Percentiles rank a stretch among this genome's conserved stretches.
Evolutionary conservation across 345 rosid genomes (phyloP).

Genomic region (Corchorus capsularis): DNA sequence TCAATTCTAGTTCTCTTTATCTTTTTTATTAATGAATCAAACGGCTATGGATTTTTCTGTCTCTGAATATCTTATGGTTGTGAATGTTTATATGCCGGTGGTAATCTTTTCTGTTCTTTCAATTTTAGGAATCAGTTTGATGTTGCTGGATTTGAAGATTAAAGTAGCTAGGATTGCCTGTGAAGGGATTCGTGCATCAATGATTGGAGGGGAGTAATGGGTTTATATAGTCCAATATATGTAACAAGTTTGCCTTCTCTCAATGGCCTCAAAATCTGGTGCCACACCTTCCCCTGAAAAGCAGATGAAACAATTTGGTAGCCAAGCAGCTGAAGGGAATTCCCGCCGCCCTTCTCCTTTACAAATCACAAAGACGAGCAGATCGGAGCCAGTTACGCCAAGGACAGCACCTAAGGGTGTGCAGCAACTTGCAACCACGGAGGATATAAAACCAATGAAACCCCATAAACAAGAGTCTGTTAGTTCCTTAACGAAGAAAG

Average conservation of each 20-base stretch:
- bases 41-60: not conserved
- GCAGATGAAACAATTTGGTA: slow-evolving; percentile 38
- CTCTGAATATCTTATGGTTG: not conserved
- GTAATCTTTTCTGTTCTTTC: slow-evolving; percentile 25
- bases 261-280: slow-evolving; percentile 61
- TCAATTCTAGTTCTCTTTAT: not conserved
- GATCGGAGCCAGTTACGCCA: slow-evolving; percentile 37
- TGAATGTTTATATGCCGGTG: slow-evolving; percentile 9
- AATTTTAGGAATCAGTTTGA: slow-evolving; percentile 20
- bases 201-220: slow-evolving; percentile 39
- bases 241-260: slow-evolving; percentile 24
- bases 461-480: slow-evolving; percentile 25
- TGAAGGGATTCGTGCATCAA: slow-evolving; percentile 20
- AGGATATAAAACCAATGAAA: slow-evolving; percentile 25
- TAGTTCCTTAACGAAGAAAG: slow-evolving; percentile 50
- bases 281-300: slow-evolving; percentile 41
- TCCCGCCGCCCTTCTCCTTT: slow-evolving; percentile 31
- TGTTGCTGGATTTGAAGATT: slow-evolving; percentile 32
- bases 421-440: slow-evolving; percentile 26
- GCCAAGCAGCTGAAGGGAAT: slow-evolving; percentile 40
- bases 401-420: slow-evolving; percentile 23
- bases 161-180: slow-evolving; percentile 22
- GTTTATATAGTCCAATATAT: slow-evolving; percentile 22
- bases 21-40: not conserved
- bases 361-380: slow-evolving; percentile 36